Percentiles rank a stretch among this genome's conserved stretches.
Evolutionary conservation across 148 eudicot species (phyloP).

Genomic region (Camellia granthamiana): DNA sequence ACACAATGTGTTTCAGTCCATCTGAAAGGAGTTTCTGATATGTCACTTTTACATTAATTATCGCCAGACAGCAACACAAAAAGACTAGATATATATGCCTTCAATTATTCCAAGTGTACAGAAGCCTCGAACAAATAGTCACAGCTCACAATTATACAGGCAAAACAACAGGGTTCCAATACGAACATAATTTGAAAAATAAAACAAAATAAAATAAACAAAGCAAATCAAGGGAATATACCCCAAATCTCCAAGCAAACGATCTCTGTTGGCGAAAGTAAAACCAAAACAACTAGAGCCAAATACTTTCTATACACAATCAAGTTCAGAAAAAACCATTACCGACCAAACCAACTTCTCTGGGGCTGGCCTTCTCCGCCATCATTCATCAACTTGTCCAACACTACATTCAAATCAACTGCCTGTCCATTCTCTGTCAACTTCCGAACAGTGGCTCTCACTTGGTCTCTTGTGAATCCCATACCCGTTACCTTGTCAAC

Average conservation of each 20-base stretch:
- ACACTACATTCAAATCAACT: constrained; percentile 79
- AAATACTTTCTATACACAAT: constrained; percentile 14
- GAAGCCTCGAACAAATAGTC: background rate
- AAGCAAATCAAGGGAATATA: constrained; percentile 1
- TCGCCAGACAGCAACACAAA: too few species aligned
- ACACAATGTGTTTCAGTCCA: background rate
- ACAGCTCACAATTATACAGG: constrained; percentile 4
- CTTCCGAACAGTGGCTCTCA: constrained; percentile 71
- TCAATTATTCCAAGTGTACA: background rate
- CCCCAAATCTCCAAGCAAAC: constrained; percentile 3
- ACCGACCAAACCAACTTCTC: constrained; percentile 69
- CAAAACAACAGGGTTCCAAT: background rate
- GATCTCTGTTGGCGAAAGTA: background rate
- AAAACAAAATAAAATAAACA: constrained; percentile 12
- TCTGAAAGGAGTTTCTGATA: background rate
- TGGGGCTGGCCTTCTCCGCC: constrained; percentile 63
- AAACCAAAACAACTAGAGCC: background rate
- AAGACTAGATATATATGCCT: background rate
- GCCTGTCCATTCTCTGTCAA: constrained; percentile 84
- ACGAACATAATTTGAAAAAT: background rate
- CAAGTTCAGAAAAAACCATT: constrained; percentile 16
- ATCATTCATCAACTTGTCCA: constrained; percentile 91
- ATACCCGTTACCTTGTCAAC: constrained; percentile 76
- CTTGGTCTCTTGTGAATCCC: constrained; percentile 93
- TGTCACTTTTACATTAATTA: background rate